Evolutionary conservation across 2,329 filamentous ascomycete species (phyloP), one percentile per base, ranked within the genome.

Genomic region (Fusarium lyarnte): DNA sequence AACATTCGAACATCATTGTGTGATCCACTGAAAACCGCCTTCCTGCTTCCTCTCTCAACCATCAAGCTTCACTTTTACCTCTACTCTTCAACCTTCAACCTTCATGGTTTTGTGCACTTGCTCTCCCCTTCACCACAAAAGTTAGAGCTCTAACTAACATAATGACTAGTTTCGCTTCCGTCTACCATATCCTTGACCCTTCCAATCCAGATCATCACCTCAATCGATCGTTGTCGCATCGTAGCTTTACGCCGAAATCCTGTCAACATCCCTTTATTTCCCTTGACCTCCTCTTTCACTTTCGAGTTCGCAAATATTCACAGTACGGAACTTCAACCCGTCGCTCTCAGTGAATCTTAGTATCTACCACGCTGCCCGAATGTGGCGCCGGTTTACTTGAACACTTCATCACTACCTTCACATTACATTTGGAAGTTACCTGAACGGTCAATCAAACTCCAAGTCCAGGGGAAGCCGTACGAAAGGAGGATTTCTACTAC

Each of bases 1-100:
- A 3, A 2, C 2, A 1, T 10, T 27, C 13, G 4, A 46, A 4
- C 13, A 3, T 1, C 2, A 21, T 35, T 14, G 13, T 10, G n/a
- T 27, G 8, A 23, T 46, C 2, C 25, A 41, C 23, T 13, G 25
- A 12, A 4, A 16, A 0, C 17, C 6, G 35, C 21, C 13, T n/a
- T 6, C 14, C 13, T 21, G 25, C n/a, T 14, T 21, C 12, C 17
- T 14, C 7, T 46, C 38, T 33, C 23, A 13, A 17, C 13, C 33
- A 3, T n/a, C 19, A 36, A 5, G 3, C 23, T n/a, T 27, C 33
- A 25, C 0, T 27, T 10, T 35, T 25, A 21, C 47, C 5, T 35
- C 47, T 35, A 36, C 47, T 27, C 23, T 12, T 27, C 2, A 17
- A 4, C 19, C 33, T n/a, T 38, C 23, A 27, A 8, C 8, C n/a